Evolutionary conservation across 148 eudicot genomes (phyloP), one percentile per base, ranked within the genome.

Genomic region (Beta vulgaris): DNA sequence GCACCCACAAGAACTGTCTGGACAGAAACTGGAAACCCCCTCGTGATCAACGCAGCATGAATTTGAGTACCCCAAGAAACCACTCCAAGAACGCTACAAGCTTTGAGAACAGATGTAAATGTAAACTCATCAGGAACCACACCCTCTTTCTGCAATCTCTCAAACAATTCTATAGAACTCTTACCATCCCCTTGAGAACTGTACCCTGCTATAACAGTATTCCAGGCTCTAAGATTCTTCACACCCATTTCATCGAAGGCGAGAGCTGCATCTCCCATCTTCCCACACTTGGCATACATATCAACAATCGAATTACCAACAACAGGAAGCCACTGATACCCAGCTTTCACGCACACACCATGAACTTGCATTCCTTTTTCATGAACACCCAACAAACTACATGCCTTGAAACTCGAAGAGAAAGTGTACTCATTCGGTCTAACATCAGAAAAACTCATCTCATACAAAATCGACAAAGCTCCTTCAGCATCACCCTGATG

Each of bases 201-300:
- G 75, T 86, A 84, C 34, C 88, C 96, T 55, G 90, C 88, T 34
- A 91, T 89, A 75, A 93, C 85, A 31, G 81, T 91, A 81, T 91
- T 93, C 98, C 98, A 93, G 26, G 89, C 89, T 77, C 91, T 85
- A 36, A 84, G 73, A 78, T 72, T 82, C 77, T 74, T 87, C 18
- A 69, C 69, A 0, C 81, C 85, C 89, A 89, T 78, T 72, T 54
- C 63, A 82, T 83, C 65, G 54, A 93, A 93, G 25, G 79, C 80
- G 19, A 53, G 78, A 69, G 72, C 85, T 35, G 93, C 93, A 32
- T 77, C 84, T 13, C 37, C 36, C n/a, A 90, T 80, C 71, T 68
- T 86, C 37, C 90, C 87, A 82, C 93, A 93, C 74, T 86, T 91
- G 13, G 87, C 81, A 82, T 93, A 93, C 98, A 91, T 93, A 84